Conservation (phyloP, 768 basidiomycete species). For the Tulasnella sp. region DNA sequence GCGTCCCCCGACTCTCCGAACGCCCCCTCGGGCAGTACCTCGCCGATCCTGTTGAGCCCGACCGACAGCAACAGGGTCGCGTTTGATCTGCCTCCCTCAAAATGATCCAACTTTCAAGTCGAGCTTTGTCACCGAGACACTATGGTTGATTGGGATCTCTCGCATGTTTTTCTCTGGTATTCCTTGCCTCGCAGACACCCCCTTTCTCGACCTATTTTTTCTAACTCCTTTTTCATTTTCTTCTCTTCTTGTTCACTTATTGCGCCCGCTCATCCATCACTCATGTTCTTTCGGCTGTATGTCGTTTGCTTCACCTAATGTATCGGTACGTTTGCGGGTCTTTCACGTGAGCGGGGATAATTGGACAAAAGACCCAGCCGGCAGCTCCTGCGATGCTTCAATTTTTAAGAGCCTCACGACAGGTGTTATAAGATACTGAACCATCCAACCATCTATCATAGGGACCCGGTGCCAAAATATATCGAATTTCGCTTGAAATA, state of each 20-base stretch:
- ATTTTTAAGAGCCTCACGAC: too few species aligned
- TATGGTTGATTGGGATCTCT: too few species aligned
- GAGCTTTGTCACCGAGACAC: too few species aligned
- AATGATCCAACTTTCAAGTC: neutral
- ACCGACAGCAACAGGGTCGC: neutral
- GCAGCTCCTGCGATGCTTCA: too few species aligned
- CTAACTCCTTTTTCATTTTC: neutral
- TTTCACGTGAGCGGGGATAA: neutral
- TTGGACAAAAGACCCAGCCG: too few species aligned
- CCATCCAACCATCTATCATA: too few species aligned
- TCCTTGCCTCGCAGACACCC: neutral
- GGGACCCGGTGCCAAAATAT: too few species aligned
- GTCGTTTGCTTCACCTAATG: constrained; percentile 1
- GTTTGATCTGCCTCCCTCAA: neutral
- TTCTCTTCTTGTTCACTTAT: neutral
- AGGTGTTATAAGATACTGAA: too few species aligned
- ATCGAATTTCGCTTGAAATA: too few species aligned
- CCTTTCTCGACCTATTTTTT: neutral
- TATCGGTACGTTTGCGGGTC: neutral
- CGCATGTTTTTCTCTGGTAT: neutral
- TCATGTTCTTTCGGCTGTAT: neutral
- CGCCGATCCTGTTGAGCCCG: neutral
- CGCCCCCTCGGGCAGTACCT: neutral
- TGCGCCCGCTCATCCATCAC: constrained; percentile 6
- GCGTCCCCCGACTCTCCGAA: neutral